Percentiles rank a stretch among this genome's conserved stretches.
phyloP scores from a whole-genome alignment of 116 monocot genomes.

The Phalaenopsis hybrid region DNA sequence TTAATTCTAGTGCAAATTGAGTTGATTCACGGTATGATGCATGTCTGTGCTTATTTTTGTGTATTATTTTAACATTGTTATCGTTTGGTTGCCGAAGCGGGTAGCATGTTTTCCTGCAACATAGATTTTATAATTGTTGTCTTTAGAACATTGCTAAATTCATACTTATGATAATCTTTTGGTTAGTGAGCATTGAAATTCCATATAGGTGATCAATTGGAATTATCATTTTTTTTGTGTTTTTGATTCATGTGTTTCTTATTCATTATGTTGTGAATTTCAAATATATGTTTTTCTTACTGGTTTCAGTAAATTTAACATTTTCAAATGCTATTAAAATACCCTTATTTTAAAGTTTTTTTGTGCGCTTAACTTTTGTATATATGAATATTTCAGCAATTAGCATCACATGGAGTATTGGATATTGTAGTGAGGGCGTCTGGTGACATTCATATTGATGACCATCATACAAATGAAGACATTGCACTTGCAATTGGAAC shows the following conservation, averaged over 20 bases:
- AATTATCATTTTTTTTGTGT: neutral
- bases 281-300: neutral
- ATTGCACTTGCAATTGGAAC: constrained; percentile 97
- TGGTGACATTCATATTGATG: constrained; percentile 95
- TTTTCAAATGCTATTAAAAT: too few species aligned
- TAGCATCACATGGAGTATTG: constrained; percentile 91
- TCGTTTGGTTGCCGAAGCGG: neutral
- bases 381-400: constrained; percentile 49
- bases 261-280: neutral
- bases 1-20: neutral
- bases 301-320: too few species aligned
- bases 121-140: neutral
- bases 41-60: neutral
- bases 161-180: neutral
- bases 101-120: neutral
- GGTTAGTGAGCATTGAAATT: neutral
- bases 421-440: constrained; percentile 72
- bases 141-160: neutral
- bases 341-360: neutral
- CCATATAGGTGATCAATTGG: neutral
- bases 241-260: neutral
- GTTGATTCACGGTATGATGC: neutral
- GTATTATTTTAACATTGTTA: neutral
- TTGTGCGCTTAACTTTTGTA: neutral
- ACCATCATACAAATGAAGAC: constrained; percentile 98